Percentiles rank a stretch among this genome's conserved stretches.
phyloP scores from a whole-genome alignment of 768 basidiomycete genomes.

The Mrakia frigida region DNA sequence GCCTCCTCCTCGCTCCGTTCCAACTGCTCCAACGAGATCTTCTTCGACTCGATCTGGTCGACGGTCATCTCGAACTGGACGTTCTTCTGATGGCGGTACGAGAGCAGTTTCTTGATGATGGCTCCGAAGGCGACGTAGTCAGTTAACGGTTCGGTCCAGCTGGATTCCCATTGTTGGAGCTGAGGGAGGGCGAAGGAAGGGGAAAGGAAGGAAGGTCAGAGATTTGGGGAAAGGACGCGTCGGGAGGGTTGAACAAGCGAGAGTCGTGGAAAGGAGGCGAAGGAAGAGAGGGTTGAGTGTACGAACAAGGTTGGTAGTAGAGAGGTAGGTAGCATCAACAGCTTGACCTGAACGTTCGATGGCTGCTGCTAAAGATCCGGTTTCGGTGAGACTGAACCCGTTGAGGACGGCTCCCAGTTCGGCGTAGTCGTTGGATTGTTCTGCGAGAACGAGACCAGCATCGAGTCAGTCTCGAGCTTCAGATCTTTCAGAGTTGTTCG shows the following conservation, averaged over 20 bases:
- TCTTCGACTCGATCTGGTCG: slow-evolving; percentile 74
- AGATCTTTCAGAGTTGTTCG: slow-evolving; percentile 29
- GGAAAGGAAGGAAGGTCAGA: background rate
- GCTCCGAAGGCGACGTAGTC: slow-evolving; percentile 91
- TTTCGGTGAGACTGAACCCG: slow-evolving; percentile 86
- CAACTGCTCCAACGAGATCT: slow-evolving; percentile 75
- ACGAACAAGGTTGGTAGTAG: slow-evolving; percentile 71
- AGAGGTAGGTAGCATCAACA: slow-evolving; percentile 86
- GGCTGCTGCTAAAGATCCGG: slow-evolving; percentile 63
- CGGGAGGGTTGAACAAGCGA: background rate
- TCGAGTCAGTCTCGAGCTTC: background rate
- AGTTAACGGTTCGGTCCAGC: slow-evolving; percentile 91
- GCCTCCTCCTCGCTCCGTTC: slow-evolving; percentile 93
- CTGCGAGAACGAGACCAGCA: slow-evolving; percentile 46
- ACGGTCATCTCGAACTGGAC: slow-evolving; percentile 97
- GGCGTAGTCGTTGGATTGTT: slow-evolving; percentile 76
- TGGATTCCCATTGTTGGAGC: slow-evolving; percentile 90
- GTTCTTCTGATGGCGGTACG: slow-evolving; percentile 95
- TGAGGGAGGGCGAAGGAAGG: slow-evolving; percentile 40
- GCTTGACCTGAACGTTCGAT: slow-evolving; percentile 98
- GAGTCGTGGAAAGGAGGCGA: background rate
- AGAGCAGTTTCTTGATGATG: slow-evolving; percentile 89
- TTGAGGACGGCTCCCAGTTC: slow-evolving; percentile 89
- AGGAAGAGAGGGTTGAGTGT: slow-evolving; percentile 1
- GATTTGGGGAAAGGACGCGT: background rate